Conservation (phyloP, 805 yeast genomes). For the Candida takata region DNA sequence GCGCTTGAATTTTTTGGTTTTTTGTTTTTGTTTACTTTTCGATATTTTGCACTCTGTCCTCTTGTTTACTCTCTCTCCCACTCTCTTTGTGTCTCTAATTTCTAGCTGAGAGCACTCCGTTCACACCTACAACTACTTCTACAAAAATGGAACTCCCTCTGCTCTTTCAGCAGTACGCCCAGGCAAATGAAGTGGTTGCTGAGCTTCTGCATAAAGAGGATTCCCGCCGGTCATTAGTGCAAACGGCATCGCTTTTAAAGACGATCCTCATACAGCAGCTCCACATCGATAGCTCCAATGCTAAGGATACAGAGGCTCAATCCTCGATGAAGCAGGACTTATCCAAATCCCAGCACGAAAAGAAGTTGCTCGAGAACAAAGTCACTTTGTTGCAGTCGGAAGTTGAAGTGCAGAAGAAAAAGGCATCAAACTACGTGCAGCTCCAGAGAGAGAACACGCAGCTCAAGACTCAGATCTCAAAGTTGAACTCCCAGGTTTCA, state of each 20-base stretch:
- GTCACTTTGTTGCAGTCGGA: constrained; percentile 13
- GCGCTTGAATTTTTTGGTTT: no score
- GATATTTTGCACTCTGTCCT: no score
- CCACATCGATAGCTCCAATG: constrained; percentile 7
- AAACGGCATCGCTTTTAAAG: constrained; percentile 14
- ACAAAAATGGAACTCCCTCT: no score
- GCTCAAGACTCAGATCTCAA: constrained; percentile 29
- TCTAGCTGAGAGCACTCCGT: no score
- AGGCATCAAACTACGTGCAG: constrained; percentile 8
- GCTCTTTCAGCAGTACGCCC: constrained; percentile 7
- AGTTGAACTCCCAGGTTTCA: constrained; percentile 27
- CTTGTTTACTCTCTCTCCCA: no score
- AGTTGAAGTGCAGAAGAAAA: constrained; percentile 22
- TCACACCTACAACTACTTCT: no score
- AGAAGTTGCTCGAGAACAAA: constrained; percentile 18
- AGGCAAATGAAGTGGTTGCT: constrained; percentile 4
- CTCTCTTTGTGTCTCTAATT: neutral
- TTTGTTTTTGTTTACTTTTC: constrained; percentile 5
- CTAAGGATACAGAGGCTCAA: constrained; percentile 11
- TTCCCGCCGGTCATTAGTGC: constrained; percentile 14
- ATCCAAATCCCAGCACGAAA: constrained; percentile 16
- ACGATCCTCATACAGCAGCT: constrained; percentile 16
- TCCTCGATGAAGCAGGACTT: constrained; percentile 17
- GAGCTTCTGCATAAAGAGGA: constrained; percentile 9
- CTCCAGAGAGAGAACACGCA: constrained; percentile 26